Conservation (phyloP, 2,329 filamentous ascomycete species). For the Beauveria sp. region DNA sequence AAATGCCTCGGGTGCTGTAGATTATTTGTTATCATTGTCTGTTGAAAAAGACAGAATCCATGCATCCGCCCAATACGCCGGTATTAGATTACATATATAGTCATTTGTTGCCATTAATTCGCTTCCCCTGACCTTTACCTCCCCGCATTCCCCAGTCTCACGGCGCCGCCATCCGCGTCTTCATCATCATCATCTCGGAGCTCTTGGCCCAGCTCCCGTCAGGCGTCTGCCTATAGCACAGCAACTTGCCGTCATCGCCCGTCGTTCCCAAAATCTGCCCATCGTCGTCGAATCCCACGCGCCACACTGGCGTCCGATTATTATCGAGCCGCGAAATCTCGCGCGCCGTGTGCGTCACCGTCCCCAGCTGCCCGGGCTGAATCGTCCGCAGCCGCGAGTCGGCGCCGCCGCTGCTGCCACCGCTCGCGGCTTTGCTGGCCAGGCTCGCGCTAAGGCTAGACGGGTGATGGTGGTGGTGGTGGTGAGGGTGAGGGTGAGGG, state of each 20-base stretch:
- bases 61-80: neutral
- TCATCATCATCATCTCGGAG: slow-evolving; percentile 51
- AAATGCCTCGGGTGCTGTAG: too few relatives aligned
- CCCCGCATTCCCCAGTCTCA: slow-evolving; percentile 15
- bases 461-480: slow-evolving; percentile 28
- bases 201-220: slow-evolving; percentile 53
- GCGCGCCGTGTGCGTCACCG: slow-evolving; percentile 16
- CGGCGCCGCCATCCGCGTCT: slow-evolving; percentile 44
- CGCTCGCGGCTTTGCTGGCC: slow-evolving; percentile 39
- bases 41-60: neutral
- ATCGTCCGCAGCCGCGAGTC: slow-evolving; percentile 47
- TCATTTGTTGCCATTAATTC: neutral
- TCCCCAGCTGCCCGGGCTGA: slow-evolving; percentile 48
- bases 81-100: neutral
- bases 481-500: too few relatives aligned
- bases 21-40: too few relatives aligned
- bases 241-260: slow-evolving; percentile 64
- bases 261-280: slow-evolving; percentile 69
- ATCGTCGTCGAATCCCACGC: slow-evolving; percentile 62
- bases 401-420: neutral
- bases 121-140: too few relatives aligned
- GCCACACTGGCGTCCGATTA: slow-evolving; percentile 66
- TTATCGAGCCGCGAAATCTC: slow-evolving; percentile 61
- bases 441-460: slow-evolving; percentile 47
- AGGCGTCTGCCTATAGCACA: slow-evolving; percentile 54